These are phyloP conservation scores for Colletotrichum sp. DNA, from an alignment of 2,329 filamentous ascomycete genomes.

Conservation along the genomic window DNA sequence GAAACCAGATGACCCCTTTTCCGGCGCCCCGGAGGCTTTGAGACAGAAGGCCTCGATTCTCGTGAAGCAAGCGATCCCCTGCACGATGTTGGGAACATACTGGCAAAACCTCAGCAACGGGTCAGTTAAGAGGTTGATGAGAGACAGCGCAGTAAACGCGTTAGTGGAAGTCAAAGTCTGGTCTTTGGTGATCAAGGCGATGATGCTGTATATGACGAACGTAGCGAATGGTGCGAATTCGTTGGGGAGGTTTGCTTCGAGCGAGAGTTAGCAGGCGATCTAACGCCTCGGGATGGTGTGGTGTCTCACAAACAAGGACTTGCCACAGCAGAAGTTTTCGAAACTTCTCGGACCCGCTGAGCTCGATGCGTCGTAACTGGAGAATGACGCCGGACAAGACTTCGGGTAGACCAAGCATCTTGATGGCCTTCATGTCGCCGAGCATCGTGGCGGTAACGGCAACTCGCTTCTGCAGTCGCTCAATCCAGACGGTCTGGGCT, in stretches of 20 bases:
- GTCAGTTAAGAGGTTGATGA: constrained; percentile 24
- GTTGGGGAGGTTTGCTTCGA: background rate
- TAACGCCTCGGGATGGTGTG: too few relatives aligned
- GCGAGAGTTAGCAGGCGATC: background rate
- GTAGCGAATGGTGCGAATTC: constrained; percentile 19
- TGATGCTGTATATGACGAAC: constrained; percentile 12
- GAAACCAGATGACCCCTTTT: background rate
- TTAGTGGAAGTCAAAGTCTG: constrained; percentile 4
- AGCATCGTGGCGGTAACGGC: constrained; percentile 51
- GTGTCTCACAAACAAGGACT: constrained; percentile 11
- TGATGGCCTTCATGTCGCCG: constrained; percentile 55
- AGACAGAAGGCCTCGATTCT: background rate
- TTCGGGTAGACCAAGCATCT: constrained; percentile 51
- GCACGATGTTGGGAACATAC: background rate
- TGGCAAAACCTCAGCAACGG: constrained; percentile 16
- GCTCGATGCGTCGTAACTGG: constrained; percentile 22
- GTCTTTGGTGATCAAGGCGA: constrained; percentile 15
- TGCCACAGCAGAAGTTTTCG: constrained; percentile 20
- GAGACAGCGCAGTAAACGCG: constrained; percentile 22
- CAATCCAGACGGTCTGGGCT: constrained; percentile 50
- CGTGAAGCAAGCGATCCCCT: background rate
- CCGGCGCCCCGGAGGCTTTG: background rate
- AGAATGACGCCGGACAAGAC: constrained; percentile 31
- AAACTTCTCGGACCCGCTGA: constrained; percentile 25
- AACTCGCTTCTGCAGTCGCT: constrained; percentile 52